These are phyloP conservation scores for Collybia sordida DNA, from an alignment of 768 basidiomycete genomes.

Conservation along the genomic window DNA sequence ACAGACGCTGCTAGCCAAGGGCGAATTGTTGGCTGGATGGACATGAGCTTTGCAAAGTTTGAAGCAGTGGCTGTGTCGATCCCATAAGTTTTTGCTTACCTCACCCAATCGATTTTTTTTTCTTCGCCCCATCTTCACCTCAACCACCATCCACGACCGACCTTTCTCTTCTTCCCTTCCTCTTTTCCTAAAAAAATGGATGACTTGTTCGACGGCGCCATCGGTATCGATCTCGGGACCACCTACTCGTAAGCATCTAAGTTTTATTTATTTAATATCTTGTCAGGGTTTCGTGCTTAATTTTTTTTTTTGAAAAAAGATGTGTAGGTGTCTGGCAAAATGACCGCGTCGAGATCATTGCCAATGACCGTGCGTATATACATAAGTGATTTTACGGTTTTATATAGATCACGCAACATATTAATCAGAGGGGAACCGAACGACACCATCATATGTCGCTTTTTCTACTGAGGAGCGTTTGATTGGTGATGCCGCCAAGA, in stretches of 20 bases:
- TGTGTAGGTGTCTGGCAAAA: slow-evolving; percentile 99
- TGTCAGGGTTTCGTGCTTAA: slow-evolving; percentile 7
- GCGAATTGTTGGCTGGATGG: slow-evolving; percentile 32
- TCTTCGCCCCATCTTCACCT: slow-evolving; percentile 37
- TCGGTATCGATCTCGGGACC: slow-evolving; percentile 96
- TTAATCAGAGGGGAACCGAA: slow-evolving; percentile 89
- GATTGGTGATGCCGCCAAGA: slow-evolving; percentile 98
- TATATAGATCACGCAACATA: neutral
- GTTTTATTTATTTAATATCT: slow-evolving; percentile 4
- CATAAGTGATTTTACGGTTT: neutral
- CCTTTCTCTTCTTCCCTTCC: slow-evolving; percentile 28
- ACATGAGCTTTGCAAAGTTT: slow-evolving; percentile 28
- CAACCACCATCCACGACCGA: slow-evolving; percentile 35
- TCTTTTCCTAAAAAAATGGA: slow-evolving; percentile 63
- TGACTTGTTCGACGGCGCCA: slow-evolving; percentile 92
- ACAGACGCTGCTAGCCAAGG: slow-evolving; percentile 36
- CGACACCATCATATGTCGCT: slow-evolving; percentile 98
- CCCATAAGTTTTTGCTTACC: slow-evolving; percentile 49
- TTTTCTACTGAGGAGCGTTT: slow-evolving; percentile 95
- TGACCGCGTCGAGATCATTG: slow-evolving; percentile 99
- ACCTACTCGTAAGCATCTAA: slow-evolving; percentile 81
- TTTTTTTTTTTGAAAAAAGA: slow-evolving; percentile 44
- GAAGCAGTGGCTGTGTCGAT: slow-evolving; percentile 43
- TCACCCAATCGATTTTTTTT: slow-evolving; percentile 55
- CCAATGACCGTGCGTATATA: slow-evolving; percentile 80